Percentiles rank a stretch among this genome's conserved stretches.
Evolutionary conservation across 352 stramenopile species (phyloP).

Genomic region (Phytophthora kernoviae): DNA sequence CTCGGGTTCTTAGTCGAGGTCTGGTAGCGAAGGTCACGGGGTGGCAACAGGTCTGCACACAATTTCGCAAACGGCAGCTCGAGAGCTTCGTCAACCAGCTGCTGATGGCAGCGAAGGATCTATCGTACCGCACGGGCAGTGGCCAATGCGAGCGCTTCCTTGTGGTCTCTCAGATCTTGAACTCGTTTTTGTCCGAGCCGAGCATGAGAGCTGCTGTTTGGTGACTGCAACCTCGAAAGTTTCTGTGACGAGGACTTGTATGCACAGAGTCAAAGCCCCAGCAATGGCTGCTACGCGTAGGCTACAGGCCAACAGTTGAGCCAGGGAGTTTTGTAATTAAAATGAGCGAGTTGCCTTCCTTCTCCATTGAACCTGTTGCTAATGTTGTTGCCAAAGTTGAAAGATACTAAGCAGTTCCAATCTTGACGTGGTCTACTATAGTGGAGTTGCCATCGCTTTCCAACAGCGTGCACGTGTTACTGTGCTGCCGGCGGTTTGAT

Average conservation of each 20-base stretch:
- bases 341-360: no score
- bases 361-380: no score
- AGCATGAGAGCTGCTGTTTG: constrained; percentile 24
- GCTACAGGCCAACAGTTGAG: no score
- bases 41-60: constrained; percentile 25
- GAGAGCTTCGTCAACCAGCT: constrained; percentile 51
- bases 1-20: constrained; percentile 36
- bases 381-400: no score
- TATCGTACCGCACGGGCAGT: constrained; percentile 44
- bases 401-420: no score
- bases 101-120: constrained; percentile 43
- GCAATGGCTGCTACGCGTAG: no score
- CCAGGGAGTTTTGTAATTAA: no score
- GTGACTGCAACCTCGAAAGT: constrained; percentile 10
- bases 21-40: constrained; percentile 24
- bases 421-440: no score
- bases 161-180: constrained; percentile 53
- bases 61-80: constrained; percentile 36
- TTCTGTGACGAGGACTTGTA: no score
- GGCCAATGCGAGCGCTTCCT: constrained; percentile 53
- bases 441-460: neutral
- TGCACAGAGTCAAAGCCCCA: no score
- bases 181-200: constrained; percentile 55
- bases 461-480: neutral
- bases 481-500: no score